Conservation (phyloP, 2,329 filamentous ascomycete genomes). For the Tolypocladium cylindrosporum region DNA sequence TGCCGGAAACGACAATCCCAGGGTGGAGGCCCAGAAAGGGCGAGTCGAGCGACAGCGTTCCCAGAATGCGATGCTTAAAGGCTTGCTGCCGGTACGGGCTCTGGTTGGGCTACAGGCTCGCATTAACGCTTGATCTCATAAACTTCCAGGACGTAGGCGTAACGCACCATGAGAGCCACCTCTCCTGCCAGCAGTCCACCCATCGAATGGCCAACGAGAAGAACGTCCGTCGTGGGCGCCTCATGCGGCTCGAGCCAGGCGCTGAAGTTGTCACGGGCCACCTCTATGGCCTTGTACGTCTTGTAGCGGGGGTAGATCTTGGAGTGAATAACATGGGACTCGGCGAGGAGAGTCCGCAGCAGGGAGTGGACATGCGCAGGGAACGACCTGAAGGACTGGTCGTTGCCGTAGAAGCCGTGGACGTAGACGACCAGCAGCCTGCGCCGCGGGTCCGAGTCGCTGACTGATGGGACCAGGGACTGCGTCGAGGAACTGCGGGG, state of each 20-base stretch:
- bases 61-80: conserved; percentile 68
- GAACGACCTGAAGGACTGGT: conserved; percentile 79
- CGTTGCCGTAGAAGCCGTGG: conserved; percentile 84
- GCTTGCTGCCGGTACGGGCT: conserved; percentile 23
- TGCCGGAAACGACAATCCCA: conserved; percentile 71
- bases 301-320: conserved; percentile 79
- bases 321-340: conserved; percentile 73
- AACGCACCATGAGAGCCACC: conserved; percentile 52
- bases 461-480: conserved; percentile 23
- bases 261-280: conserved; percentile 76
- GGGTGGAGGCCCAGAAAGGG: conserved; percentile 85
- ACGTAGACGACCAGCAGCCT: conserved; percentile 71
- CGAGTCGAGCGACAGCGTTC: conserved; percentile 73
- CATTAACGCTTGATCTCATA: neutral
- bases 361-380: conserved; percentile 78
- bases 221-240: conserved; percentile 61
- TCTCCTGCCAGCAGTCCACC: conserved; percentile 78
- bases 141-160: neutral
- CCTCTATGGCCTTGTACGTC: conserved; percentile 59
- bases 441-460: conserved; percentile 25
- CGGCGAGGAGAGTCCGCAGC: conserved; percentile 53
- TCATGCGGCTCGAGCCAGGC: conserved; percentile 73
- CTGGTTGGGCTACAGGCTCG: conserved; percentile 19
- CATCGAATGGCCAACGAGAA: conserved; percentile 84
- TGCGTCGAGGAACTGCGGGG: conserved; percentile 40